Conservation (phyloP, 2,329 filamentous ascomycete genomes). For the Cytospora paraplurivora region DNA sequence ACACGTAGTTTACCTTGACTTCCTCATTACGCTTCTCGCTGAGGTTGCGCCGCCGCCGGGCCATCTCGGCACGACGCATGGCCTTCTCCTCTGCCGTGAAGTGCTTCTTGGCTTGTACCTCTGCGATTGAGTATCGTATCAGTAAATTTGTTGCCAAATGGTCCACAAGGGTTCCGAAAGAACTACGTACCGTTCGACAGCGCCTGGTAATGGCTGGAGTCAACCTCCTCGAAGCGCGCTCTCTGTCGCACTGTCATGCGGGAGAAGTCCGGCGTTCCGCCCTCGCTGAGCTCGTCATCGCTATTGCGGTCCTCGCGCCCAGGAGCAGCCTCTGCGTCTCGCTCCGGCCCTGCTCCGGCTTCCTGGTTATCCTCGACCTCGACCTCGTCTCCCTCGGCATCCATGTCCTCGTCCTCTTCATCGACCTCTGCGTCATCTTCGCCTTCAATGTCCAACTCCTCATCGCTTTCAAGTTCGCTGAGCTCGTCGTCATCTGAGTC, state of each 20-base stretch:
- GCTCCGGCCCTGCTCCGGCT: slow-evolving; percentile 41
- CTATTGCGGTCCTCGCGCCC: slow-evolving; percentile 43
- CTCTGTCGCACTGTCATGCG: slow-evolving; percentile 65
- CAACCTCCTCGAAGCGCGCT: slow-evolving; percentile 58
- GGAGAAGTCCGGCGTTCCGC: slow-evolving; percentile 55
- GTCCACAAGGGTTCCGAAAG: neutral
- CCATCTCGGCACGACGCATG: slow-evolving; percentile 65
- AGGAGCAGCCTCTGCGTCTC: slow-evolving; percentile 37
- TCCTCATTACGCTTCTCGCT: slow-evolving; percentile 67
- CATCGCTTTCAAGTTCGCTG: slow-evolving; percentile 59
- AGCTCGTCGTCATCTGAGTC: slow-evolving; percentile 59
- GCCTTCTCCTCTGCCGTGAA: slow-evolving; percentile 64
- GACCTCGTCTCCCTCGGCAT: slow-evolving; percentile 42
- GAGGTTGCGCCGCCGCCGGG: slow-evolving; percentile 61
- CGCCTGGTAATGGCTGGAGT: slow-evolving; percentile 59
- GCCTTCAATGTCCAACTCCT: slow-evolving; percentile 46
- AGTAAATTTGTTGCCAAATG: neutral
- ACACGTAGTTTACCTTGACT: slow-evolving; percentile 54
- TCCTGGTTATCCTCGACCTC: slow-evolving; percentile 44
- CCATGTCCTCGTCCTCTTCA: slow-evolving; percentile 44
- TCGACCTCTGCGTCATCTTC: slow-evolving; percentile 39
- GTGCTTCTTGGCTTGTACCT: slow-evolving; percentile 65
- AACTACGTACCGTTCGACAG: slow-evolving; percentile 57
- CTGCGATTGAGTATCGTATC: slow-evolving; percentile 39
- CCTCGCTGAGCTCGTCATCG: slow-evolving; percentile 48